These are phyloP conservation scores for Fusarium irregulare DNA, from an alignment of 2,329 filamentous ascomycete genomes.

Conservation along the genomic window DNA sequence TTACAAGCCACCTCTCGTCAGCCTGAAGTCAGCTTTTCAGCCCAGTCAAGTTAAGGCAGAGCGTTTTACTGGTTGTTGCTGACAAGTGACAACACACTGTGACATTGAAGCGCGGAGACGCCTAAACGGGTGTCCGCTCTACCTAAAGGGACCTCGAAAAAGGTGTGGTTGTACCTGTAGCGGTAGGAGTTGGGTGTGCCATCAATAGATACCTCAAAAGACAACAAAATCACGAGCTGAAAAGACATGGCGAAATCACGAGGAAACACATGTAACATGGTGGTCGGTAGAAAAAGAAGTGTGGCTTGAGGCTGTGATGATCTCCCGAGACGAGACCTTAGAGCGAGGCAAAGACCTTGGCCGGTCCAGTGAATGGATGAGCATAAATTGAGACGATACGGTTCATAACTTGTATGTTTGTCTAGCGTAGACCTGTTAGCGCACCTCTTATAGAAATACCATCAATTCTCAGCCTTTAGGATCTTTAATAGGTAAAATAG, in stretches of 20 bases:
- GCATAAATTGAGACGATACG: not conserved
- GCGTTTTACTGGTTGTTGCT: conserved; percentile 13
- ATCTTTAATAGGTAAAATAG: too few species aligned
- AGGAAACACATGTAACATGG: conserved; percentile 17
- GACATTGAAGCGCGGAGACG: conserved; percentile 2
- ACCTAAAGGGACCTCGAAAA: not conserved
- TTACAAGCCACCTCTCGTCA: conserved; percentile 37
- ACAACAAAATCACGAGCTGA: conserved; percentile 29
- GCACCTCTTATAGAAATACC: too few species aligned
- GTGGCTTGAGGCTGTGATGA: conserved; percentile 32
- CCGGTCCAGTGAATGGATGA: conserved; percentile 17
- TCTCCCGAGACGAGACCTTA: conserved; percentile 24
- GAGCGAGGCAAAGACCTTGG: conserved; percentile 5
- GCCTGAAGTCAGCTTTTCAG: conserved; percentile 38
- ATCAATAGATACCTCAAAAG: not conserved
- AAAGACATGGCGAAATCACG: conserved; percentile 7
- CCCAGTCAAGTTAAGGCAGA: conserved; percentile 15
- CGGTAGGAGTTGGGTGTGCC: not conserved
- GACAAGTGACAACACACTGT: conserved; percentile 25
- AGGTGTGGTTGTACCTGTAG: conserved; percentile 37
- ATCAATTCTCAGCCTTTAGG: too few species aligned
- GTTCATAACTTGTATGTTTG: too few species aligned
- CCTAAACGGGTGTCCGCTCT: not conserved
- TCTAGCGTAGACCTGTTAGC: too few species aligned
- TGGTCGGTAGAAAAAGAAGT: conserved; percentile 5